phyloP scores from a whole-genome alignment of 2,329 filamentous ascomycete species.

The Cyphellophora attinorum region DNA sequence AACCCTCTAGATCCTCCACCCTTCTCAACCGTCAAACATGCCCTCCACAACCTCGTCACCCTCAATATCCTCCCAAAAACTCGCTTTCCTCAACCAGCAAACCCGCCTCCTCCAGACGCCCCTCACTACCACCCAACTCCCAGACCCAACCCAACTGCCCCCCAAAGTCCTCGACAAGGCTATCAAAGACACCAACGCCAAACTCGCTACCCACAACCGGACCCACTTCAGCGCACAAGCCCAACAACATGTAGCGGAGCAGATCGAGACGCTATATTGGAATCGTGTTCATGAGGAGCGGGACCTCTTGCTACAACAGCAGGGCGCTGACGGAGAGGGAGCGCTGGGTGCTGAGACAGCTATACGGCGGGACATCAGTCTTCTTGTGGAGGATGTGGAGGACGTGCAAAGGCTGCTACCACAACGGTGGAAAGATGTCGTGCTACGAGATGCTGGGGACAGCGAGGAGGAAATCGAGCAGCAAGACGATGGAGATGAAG shows the following conservation, averaged over 20 bases:
- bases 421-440: not conserved
- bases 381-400: slow-evolving; percentile 7
- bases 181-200: slow-evolving; percentile 34
- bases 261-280: slow-evolving; percentile 48
- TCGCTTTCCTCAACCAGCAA: slow-evolving; percentile 40
- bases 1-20: too few species aligned
- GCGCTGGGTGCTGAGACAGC: slow-evolving; percentile 4
- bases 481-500: slow-evolving; percentile 1
- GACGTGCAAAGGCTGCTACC: slow-evolving; percentile 6
- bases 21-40: too few species aligned
- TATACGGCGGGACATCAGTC: slow-evolving; percentile 5
- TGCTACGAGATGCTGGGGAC: not conserved
- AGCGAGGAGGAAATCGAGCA: not conserved
- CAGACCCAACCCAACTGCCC: not conserved
- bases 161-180: slow-evolving; percentile 24
- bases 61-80: slow-evolving; percentile 42
- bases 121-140: slow-evolving; percentile 19
- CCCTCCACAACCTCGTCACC: too few species aligned
- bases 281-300: slow-evolving; percentile 32
- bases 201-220: slow-evolving; percentile 44
- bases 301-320: not conserved
- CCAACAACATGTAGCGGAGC: slow-evolving; percentile 45
- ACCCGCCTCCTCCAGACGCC: slow-evolving; percentile 42
- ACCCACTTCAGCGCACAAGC: slow-evolving; percentile 45
- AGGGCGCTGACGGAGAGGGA: not conserved